Evolutionary conservation across 2,329 filamentous ascomycete genomes (phyloP).

Genomic region (Penicillium polonicum): DNA sequence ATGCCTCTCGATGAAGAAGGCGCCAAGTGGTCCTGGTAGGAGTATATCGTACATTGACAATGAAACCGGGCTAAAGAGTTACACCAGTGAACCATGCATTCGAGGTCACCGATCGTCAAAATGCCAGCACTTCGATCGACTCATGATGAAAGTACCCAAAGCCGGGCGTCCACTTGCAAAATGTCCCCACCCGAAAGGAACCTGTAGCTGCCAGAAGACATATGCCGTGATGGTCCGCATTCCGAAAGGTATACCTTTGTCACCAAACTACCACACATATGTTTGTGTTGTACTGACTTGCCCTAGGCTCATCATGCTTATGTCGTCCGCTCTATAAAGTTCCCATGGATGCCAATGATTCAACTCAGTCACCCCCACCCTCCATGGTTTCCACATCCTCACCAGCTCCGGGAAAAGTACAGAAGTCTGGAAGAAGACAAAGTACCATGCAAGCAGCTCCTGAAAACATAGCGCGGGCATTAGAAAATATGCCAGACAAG

Average conservation of each 20-base stretch:
- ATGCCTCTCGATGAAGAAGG: constrained; percentile 49
- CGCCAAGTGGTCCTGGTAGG: constrained; percentile 49
- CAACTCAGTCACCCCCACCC: constrained; percentile 14
- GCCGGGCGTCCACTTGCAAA: constrained; percentile 49
- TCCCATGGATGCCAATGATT: constrained; percentile 17
- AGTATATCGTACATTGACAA: not conserved
- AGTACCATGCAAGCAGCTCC: constrained; percentile 35
- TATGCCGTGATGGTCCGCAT: constrained; percentile 48
- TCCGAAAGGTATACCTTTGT: constrained; percentile 37
- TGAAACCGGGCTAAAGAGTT: constrained; percentile 6
- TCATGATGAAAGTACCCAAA: constrained; percentile 52
- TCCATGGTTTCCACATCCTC: constrained; percentile 24
- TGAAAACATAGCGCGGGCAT: constrained; percentile 36
- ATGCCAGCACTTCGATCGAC: constrained; percentile 49
- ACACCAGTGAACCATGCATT: constrained; percentile 48
- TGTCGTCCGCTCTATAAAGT: constrained; percentile 45
- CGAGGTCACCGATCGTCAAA: constrained; percentile 51
- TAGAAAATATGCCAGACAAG: constrained; percentile 30
- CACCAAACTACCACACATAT: not conserved
- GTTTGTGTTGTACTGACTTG: constrained; percentile 14
- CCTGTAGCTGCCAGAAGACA: constrained; percentile 43
- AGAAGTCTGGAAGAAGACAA: constrained; percentile 36
- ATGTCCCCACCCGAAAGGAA: constrained; percentile 47
- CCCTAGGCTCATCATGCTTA: constrained; percentile 40
- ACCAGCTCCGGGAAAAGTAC: constrained; percentile 33